A percentile compares a stretch with the other conserved stretches of the same genome.
Conservation (phyloP, 2,329 filamentous ascomycete species). For the Penicillium janthinellum region DNA sequence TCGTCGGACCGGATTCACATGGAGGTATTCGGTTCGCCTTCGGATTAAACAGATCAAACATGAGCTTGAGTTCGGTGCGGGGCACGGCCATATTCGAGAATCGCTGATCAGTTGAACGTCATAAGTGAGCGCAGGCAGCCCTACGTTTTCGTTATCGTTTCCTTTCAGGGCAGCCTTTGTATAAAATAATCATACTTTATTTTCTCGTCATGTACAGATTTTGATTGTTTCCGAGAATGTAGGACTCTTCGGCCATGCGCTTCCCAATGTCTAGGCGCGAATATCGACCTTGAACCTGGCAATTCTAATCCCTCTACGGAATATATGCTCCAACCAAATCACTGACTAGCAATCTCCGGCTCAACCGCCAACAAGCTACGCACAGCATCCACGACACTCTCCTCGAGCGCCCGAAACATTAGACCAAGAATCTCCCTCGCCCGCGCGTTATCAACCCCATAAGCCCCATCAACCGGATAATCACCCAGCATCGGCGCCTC, state of each 20-base stretch:
- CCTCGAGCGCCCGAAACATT: conserved; percentile 31
- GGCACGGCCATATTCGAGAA: neutral
- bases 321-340: neutral
- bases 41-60: conserved; percentile 1
- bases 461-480: conserved; percentile 21
- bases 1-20: conserved; percentile 26
- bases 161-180: neutral
- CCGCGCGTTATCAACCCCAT: conserved; percentile 35
- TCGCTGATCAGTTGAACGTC: neutral
- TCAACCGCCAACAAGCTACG: conserved; percentile 20
- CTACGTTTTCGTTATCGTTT: neutral
- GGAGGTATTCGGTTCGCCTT: conserved; percentile 30
- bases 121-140: neutral
- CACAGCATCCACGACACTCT: conserved; percentile 33
- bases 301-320: neutral
- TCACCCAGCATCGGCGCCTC: conserved; percentile 25
- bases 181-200: neutral
- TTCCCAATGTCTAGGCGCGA: neutral
- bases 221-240: neutral
- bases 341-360: neutral
- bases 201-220: neutral
- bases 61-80: neutral
- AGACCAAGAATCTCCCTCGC: conserved; percentile 36
- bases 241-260: neutral
- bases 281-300: neutral